phyloP scores from a whole-genome alignment of 1,139 yeast genomes.

The Candida glucosophila region DNA sequence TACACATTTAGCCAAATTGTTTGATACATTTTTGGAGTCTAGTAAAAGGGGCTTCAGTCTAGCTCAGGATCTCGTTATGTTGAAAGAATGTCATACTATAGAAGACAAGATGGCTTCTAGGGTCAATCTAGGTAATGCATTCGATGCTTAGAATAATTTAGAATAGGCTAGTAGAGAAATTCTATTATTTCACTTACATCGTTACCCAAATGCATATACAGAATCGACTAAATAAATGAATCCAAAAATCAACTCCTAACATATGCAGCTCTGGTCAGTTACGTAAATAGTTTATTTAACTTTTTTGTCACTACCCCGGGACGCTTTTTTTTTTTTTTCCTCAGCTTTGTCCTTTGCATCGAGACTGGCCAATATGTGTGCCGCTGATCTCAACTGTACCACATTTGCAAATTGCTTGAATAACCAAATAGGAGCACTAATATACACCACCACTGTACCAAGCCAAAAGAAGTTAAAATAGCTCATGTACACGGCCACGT shows the following conservation, averaged over 20 bases:
- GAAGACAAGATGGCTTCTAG: constrained; percentile 25
- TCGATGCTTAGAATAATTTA: too few species aligned
- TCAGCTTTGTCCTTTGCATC: constrained; percentile 59
- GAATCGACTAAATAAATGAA: too few species aligned
- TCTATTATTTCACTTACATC: too few species aligned
- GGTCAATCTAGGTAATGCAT: too few species aligned
- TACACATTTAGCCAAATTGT: constrained; percentile 13
- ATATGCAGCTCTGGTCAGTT: too few species aligned
- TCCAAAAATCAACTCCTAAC: too few species aligned
- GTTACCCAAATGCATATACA: too few species aligned
- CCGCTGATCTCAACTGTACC: constrained; percentile 82
- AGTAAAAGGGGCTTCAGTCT: constrained; percentile 38
- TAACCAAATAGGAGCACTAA: constrained; percentile 79
- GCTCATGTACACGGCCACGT: constrained; percentile 77
- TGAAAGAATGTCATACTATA: constrained; percentile 20
- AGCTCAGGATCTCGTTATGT: constrained; percentile 20
- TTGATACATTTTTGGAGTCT: constrained; percentile 28
- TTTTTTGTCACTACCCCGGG: too few species aligned
- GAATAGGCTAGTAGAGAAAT: too few species aligned
- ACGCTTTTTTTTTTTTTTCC: constrained; percentile 5
- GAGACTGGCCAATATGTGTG: constrained; percentile 64
- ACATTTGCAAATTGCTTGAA: constrained; percentile 89
- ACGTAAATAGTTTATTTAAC: too few species aligned
- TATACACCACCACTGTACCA: constrained; percentile 56
- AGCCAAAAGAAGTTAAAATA: constrained; percentile 58